phyloP scores from a whole-genome alignment of 2,329 filamentous ascomycete species.

The Venturia nashicola region DNA sequence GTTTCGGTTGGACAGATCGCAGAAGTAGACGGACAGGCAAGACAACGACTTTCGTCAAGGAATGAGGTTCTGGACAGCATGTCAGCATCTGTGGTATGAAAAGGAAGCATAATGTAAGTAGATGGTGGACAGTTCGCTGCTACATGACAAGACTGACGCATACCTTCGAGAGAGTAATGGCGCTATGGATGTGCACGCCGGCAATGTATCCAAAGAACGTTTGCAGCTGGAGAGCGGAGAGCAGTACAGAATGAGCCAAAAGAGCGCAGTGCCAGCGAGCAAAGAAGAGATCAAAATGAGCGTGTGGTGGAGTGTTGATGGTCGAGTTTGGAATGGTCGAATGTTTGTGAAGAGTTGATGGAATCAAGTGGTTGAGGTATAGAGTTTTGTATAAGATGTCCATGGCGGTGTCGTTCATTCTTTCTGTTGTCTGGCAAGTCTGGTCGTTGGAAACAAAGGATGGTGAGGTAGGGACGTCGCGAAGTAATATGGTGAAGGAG shows the following conservation, averaged over 20 bases:
- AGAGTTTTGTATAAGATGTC: not conserved
- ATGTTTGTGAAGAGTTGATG: not conserved
- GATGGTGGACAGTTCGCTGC: not conserved
- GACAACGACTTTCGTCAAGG: constrained; percentile 4
- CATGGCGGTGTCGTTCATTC: not conserved
- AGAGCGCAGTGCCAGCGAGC: not conserved
- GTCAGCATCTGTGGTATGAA: not conserved
- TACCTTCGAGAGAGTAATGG: constrained; percentile 5
- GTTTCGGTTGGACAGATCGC: not conserved
- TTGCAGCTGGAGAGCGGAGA: constrained; percentile 2
- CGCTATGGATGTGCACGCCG: constrained; percentile 8
- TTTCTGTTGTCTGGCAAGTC: not conserved
- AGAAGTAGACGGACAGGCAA: not conserved
- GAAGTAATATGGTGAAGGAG: not conserved
- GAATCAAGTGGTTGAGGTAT: not conserved
- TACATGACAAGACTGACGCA: not conserved
- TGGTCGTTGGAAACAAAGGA: not conserved
- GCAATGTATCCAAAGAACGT: constrained; percentile 10
- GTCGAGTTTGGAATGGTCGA: not conserved
- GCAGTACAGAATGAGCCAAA: constrained; percentile 4
- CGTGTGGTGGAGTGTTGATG: constrained; percentile 6
- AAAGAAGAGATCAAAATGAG: constrained; percentile 9
- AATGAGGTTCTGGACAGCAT: constrained; percentile 3
- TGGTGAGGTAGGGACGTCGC: not conserved
- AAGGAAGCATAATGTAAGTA: not conserved